phyloP scores from a whole-genome alignment of 805 yeast genomes.

The Cyberlindnera suaveolens region DNA sequence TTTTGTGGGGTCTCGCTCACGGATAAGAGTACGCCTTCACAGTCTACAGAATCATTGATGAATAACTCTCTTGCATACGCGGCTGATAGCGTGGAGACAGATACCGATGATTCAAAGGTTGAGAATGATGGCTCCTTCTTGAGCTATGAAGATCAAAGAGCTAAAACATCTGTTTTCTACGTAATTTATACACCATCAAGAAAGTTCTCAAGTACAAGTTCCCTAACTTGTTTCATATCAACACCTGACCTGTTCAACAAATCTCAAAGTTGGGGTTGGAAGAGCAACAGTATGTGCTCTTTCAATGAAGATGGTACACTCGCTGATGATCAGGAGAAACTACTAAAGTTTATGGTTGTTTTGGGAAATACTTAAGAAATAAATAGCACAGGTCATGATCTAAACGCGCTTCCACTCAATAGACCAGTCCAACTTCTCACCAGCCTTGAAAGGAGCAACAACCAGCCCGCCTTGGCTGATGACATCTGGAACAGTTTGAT shows the following conservation, averaged over 20 bases:
- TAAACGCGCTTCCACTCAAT: constrained; percentile 54
- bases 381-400: constrained; percentile 1
- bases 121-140: constrained; percentile 24
- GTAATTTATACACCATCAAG: constrained; percentile 50
- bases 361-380: constrained; percentile 34
- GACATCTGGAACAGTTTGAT: constrained; percentile 52
- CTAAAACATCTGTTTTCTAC: constrained; percentile 41
- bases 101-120: constrained; percentile 2
- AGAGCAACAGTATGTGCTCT: constrained; percentile 46
- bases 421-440: constrained; percentile 64
- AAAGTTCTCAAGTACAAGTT: constrained; percentile 29
- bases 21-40: not conserved
- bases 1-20: not conserved
- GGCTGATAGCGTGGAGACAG: constrained; percentile 1
- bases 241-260: constrained; percentile 47
- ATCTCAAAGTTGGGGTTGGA: constrained; percentile 62
- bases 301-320: constrained; percentile 44
- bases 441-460: constrained; percentile 85
- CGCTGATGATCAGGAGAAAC: constrained; percentile 37
- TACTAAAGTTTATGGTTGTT: constrained; percentile 43
- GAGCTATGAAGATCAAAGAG: constrained; percentile 42
- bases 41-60: not conserved
- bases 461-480: constrained; percentile 40
- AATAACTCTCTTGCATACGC: too few species aligned
- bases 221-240: constrained; percentile 47